Conservation (phyloP, 2,329 filamentous ascomycete species). For the Aplosporella prunicola region DNA sequence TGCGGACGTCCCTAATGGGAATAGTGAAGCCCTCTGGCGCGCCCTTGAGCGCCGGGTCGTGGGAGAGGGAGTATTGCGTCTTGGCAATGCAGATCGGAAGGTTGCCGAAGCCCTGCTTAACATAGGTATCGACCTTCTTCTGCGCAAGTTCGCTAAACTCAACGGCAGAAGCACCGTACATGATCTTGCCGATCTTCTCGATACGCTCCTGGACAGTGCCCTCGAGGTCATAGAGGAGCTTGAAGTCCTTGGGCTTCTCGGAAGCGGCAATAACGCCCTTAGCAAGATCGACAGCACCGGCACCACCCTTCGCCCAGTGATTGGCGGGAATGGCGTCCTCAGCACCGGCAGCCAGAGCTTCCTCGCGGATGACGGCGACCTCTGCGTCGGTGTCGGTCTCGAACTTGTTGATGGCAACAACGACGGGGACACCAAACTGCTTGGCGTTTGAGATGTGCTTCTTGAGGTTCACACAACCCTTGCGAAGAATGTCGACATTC, state of each 20-base stretch:
- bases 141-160: constrained; percentile 91
- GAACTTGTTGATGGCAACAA: constrained; percentile 97
- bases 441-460: constrained; percentile 92
- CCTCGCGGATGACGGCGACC: constrained; percentile 78
- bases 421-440: constrained; percentile 81
- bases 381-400: constrained; percentile 89
- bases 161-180: constrained; percentile 87
- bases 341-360: constrained; percentile 82
- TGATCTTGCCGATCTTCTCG: constrained; percentile 77
- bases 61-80: constrained; percentile 93
- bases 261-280: constrained; percentile 76
- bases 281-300: constrained; percentile 80
- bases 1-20: constrained; percentile 84
- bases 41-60: constrained; percentile 88
- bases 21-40: constrained; percentile 91
- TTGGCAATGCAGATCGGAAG: constrained; percentile 95
- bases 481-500: constrained; percentile 82
- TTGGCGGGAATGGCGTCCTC: constrained; percentile 89
- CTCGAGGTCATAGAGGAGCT: constrained; percentile 73
- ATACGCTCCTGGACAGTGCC: constrained; percentile 77
- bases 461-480: constrained; percentile 84
- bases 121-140: constrained; percentile 94
- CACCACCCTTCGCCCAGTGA: constrained; percentile 94
- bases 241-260: constrained; percentile 73
- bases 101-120: constrained; percentile 81